Percentiles rank a stretch among this genome's conserved stretches.
These are phyloP conservation scores for Penicillium crustosum DNA, from an alignment of 2,329 filamentous ascomycete genomes.

Conservation along the genomic window DNA sequence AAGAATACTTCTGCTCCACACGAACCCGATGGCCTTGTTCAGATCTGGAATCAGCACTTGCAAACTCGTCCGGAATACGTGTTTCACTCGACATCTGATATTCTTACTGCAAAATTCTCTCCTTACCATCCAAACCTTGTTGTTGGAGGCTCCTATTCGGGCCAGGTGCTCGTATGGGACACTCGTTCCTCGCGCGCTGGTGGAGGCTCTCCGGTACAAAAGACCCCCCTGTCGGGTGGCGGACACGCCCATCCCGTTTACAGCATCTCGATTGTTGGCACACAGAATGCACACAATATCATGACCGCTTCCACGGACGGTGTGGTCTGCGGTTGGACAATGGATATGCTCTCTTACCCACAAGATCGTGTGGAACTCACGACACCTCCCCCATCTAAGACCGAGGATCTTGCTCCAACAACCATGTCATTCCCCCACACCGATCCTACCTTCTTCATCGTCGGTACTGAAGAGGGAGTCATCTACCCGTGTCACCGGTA, in stretches of 20 bases:
- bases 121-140: slow-evolving; percentile 97
- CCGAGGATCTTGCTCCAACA: slow-evolving; percentile 91
- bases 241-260: slow-evolving; percentile 97
- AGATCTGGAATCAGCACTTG: slow-evolving; percentile 96
- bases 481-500: slow-evolving; percentile 97
- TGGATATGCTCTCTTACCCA: slow-evolving; percentile 95
- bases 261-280: slow-evolving; percentile 91
- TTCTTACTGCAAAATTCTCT: slow-evolving; percentile 95
- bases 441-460: slow-evolving; percentile 95
- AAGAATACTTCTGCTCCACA: slow-evolving; percentile 95
- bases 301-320: slow-evolving; percentile 96
- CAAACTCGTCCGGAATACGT: slow-evolving; percentile 94
- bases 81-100: slow-evolving; percentile 93
- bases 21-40: slow-evolving; percentile 87
- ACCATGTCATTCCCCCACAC: slow-evolving; percentile 92
- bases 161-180: slow-evolving; percentile 96
- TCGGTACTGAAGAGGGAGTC: slow-evolving; percentile 92
- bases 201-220: slow-evolving; percentile 74
- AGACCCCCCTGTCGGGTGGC: slow-evolving; percentile 90
- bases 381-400: slow-evolving; percentile 81
- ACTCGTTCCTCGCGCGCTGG: slow-evolving; percentile 78
- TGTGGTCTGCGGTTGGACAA: slow-evolving; percentile 93
- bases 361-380: slow-evolving; percentile 90
- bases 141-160: slow-evolving; percentile 92
- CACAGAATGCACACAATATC: slow-evolving; percentile 98